phyloP scores from a whole-genome alignment of 192 early-diverging fungal genomes.

The Chytriomyces sp. region DNA sequence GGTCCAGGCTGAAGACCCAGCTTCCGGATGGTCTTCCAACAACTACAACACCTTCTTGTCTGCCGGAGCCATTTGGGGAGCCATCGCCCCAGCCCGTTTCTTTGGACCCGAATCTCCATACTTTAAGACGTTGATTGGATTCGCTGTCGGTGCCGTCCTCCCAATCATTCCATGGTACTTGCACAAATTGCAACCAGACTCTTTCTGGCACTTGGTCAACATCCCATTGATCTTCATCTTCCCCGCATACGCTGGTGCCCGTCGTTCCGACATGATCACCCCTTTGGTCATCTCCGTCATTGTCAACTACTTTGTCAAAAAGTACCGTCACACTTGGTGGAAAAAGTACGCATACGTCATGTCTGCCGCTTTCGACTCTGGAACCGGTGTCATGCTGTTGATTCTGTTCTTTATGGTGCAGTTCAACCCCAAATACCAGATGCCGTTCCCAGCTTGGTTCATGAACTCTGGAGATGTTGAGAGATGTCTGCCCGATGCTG shows the following conservation, averaged over 20 bases:
- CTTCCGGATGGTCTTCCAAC: constrained; percentile 22
- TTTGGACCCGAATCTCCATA: constrained; percentile 49
- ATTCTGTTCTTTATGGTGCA: constrained; percentile 30
- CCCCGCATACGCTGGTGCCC: background rate
- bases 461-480: background rate
- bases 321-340: constrained; percentile 53
- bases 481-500: background rate
- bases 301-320: constrained; percentile 19
- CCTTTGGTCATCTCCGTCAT: background rate
- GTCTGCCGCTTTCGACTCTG: constrained; percentile 64
- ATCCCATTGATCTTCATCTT: constrained; percentile 7
- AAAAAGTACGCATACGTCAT: constrained; percentile 71
- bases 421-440: background rate
- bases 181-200: constrained; percentile 32
- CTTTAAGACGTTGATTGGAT: constrained; percentile 6
- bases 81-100: constrained; percentile 65
- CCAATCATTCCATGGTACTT: constrained; percentile 38
- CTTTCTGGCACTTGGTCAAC: constrained; percentile 39
- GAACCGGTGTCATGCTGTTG: constrained; percentile 46
- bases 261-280: background rate
- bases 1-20: too few species aligned
- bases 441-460: constrained; percentile 8
- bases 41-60: constrained; percentile 61
- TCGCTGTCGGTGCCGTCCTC: constrained; percentile 30
- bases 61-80: constrained; percentile 73